A percentile compares a stretch with the other conserved stretches of the same genome.
Evolutionary conservation across 2,329 filamentous ascomycete genomes (phyloP).

Genomic region (Neopestalotiopsis clavispora): DNA sequence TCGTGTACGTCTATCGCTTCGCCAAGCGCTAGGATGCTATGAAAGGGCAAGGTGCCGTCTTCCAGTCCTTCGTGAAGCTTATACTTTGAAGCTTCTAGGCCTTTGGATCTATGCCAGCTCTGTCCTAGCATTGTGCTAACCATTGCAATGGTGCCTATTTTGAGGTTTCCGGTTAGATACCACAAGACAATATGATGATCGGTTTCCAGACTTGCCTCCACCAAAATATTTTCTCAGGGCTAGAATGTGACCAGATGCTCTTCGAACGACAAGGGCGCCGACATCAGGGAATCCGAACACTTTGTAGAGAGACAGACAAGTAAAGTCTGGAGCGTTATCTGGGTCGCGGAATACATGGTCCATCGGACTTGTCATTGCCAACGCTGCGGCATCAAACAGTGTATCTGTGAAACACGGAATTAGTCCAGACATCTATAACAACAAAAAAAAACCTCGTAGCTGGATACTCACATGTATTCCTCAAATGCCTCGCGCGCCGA

Average conservation of each 20-base stretch:
- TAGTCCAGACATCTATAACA: not conserved
- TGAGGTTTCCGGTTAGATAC: too few relatives aligned
- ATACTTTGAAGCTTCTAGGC: slow-evolving; percentile 35
- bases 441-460: not conserved
- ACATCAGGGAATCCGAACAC: slow-evolving; percentile 72
- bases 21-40: slow-evolving; percentile 66
- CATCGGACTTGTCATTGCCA: slow-evolving; percentile 66
- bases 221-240: slow-evolving; percentile 67
- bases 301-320: slow-evolving; percentile 67
- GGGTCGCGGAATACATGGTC: slow-evolving; percentile 54
- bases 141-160: slow-evolving; percentile 61
- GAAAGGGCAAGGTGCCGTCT: slow-evolving; percentile 70
- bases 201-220: slow-evolving; percentile 45
- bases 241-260: slow-evolving; percentile 58
- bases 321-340: slow-evolving; percentile 62
- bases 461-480: slow-evolving; percentile 39
- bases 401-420: slow-evolving; percentile 37
- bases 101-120: slow-evolving; percentile 23
- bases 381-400: slow-evolving; percentile 66
- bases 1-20: slow-evolving; percentile 62
- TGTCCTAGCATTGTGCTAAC: slow-evolving; percentile 52
- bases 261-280: slow-evolving; percentile 63
- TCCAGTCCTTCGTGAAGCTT: slow-evolving; percentile 66
- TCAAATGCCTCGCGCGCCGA: slow-evolving; percentile 36
- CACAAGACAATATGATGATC: not conserved